Base-by-base conservation (phyloP, 495 filamentous ascomycete species). In the Penicillium bialowiezense region DNA sequence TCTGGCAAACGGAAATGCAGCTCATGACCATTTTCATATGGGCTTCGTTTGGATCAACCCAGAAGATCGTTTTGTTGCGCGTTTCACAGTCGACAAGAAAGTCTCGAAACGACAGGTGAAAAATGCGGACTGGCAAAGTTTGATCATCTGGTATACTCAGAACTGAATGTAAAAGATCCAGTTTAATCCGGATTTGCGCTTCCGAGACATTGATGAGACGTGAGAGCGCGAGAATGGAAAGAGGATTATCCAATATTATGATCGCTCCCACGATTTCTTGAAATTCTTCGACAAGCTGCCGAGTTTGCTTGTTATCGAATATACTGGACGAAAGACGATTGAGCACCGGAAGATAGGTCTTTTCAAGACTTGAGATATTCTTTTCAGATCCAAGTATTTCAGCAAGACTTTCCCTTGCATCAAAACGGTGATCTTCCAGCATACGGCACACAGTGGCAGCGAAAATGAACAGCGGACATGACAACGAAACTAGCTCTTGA, bases 381-480 rank as follows among this genome's bases (percentile, higher is more conserved):
- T 26, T 5, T n/a, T n/a, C 7, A 12, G 28, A 44, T 18, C 38
- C 36, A 49, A 43, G 49, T 17, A 64, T 18, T 15, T 43, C 19
- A 19, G 26, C 5, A 8, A 53, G 48, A 13, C 49, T 44, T 15
- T 48, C 9, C 34, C 58, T 34, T 6, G 61, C 55, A 12, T 31
- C 17, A 29, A 35, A 51, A 10, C 41, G 37, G 9, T 2, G 3
- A 23, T 61, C 29, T 2, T 23, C 34, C 6, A 65, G 26, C 31
- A 58, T 59, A n/a, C 63, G 59, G 44, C 55, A 68, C 3, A 56
- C 8, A 1, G 57, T 64, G 13, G 54, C 55, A 6, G 60, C 60
- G 14, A 48, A 55, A 20, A 68, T 68, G 38, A 65, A 68, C 6
- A 63, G 35, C n/a, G 61, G 58, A 19, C 59, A 32, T 2, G 58